A percentile compares a stretch with the other conserved stretches of the same genome.
Evolutionary conservation across 2,329 filamentous ascomycete genomes (phyloP).

Genomic region (Didymella exigua): DNA sequence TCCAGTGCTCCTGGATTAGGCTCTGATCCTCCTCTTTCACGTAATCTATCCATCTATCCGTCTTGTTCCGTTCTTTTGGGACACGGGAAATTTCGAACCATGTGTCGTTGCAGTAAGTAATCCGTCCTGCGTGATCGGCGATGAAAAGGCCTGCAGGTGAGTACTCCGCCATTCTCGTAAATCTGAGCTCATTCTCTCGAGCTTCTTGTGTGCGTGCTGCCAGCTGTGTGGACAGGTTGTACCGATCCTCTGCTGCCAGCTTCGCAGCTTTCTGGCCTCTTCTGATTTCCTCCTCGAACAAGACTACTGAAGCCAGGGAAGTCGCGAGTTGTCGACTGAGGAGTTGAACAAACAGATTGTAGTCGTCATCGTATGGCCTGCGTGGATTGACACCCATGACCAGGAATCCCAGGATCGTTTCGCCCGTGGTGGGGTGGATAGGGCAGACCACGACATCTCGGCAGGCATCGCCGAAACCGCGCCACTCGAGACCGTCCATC

Average conservation of each 20-base stretch:
- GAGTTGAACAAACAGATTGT: constrained; percentile 76
- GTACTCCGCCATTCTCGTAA: constrained; percentile 83
- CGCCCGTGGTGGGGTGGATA: constrained; percentile 76
- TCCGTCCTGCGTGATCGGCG: constrained; percentile 70
- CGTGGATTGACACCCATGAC: constrained; percentile 80
- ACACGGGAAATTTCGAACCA: constrained; percentile 73
- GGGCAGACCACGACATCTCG: constrained; percentile 76
- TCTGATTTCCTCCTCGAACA: constrained; percentile 83
- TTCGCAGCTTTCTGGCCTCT: constrained; percentile 75
- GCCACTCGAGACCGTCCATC: constrained; percentile 70
- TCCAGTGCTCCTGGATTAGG: constrained; percentile 66
- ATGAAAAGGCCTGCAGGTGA: constrained; percentile 86
- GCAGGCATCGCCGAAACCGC: constrained; percentile 74
- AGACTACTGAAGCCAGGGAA: constrained; percentile 77
- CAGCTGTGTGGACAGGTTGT: constrained; percentile 77
- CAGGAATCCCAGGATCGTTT: constrained; percentile 76
- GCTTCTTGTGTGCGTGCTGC: constrained; percentile 65
- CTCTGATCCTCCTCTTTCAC: constrained; percentile 70
- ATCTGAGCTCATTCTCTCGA: constrained; percentile 71
- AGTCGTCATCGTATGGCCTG: constrained; percentile 80
- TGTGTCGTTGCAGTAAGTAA: constrained; percentile 82
- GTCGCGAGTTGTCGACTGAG: constrained; percentile 77
- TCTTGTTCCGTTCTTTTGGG: constrained; percentile 62
- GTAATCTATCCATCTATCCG: constrained; percentile 73
- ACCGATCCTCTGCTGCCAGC: constrained; percentile 75